Conservation (phyloP, 768 basidiomycete genomes). For the Pulveroboletus sp. region DNA sequence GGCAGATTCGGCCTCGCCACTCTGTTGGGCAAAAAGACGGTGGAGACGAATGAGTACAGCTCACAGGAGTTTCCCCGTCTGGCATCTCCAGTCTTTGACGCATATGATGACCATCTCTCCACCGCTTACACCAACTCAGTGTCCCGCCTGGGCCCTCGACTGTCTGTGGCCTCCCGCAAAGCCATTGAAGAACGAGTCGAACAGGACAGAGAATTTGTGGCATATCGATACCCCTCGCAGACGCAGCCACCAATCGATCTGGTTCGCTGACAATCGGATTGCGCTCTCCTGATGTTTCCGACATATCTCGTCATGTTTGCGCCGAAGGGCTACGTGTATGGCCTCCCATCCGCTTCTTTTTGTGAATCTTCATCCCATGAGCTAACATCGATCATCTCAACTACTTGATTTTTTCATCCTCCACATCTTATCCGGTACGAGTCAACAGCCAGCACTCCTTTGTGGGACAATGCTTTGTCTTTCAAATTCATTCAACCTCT, state of each 20-base stretch:
- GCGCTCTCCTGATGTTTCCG: conserved; percentile 1
- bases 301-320: conserved; percentile 3
- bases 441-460: conserved; percentile 21
- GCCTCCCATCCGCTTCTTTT: conserved; percentile 7
- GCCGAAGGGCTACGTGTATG: conserved; percentile 6
- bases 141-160: conserved; percentile 48
- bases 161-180: conserved; percentile 66
- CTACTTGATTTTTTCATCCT: conserved; percentile 13
- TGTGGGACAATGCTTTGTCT: conserved; percentile 24
- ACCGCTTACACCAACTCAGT: conserved; percentile 48
- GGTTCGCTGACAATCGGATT: conserved; percentile 37
- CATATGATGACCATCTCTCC: conserved; percentile 45
- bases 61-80: conserved; percentile 49
- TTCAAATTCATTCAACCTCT: conserved; percentile 6
- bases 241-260: conserved; percentile 62
- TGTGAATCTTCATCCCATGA: conserved; percentile 18
- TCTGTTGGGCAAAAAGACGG: conserved; percentile 57
- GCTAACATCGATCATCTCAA: conserved; percentile 19
- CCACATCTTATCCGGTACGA: conserved; percentile 15
- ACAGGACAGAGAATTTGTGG: conserved; percentile 82
- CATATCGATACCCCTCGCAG: conserved; percentile 81
- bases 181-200: conserved; percentile 75
- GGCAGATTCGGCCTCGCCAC: conserved; percentile 69
- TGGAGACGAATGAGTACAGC: conserved; percentile 32
- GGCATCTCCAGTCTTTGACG: conserved; percentile 40